These are phyloP conservation scores for Carex scoparia DNA, from an alignment of 176 grass and related monocot species.

Conservation along the genomic window DNA sequence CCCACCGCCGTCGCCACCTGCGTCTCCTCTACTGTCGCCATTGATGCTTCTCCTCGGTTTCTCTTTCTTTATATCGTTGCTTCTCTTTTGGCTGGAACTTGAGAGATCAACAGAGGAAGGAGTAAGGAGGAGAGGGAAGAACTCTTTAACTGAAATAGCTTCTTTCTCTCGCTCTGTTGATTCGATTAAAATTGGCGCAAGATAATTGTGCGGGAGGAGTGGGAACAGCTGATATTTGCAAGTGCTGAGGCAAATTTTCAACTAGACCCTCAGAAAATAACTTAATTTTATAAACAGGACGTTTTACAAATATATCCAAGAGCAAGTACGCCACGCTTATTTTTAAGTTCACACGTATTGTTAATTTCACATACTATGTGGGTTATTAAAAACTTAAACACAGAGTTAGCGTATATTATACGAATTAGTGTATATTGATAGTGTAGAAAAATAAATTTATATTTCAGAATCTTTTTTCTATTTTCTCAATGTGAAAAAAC, in stretches of 20 bases:
- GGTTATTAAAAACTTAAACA: neutral
- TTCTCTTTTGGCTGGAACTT: neutral
- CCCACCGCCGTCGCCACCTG: constrained; percentile 3
- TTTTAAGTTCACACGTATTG: neutral
- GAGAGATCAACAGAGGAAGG: neutral
- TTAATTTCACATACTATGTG: neutral
- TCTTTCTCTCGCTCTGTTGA: neutral
- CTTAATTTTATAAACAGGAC: neutral
- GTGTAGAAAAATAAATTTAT: too few relatives aligned
- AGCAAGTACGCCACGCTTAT: neutral
- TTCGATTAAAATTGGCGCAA: constrained; percentile 2
- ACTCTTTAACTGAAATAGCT: neutral
- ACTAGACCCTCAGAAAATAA: neutral
- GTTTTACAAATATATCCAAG: neutral
- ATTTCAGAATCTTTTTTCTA: too few relatives aligned
- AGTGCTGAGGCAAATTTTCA: neutral
- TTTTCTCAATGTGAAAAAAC: neutral
- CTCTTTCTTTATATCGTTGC: neutral
- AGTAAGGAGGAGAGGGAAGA: neutral
- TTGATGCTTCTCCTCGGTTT: neutral
- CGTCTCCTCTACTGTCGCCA: constrained; percentile 3
- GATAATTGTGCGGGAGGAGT: neutral
- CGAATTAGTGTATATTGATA: neutral
- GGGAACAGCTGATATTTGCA: neutral
- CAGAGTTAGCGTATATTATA: neutral